Evolutionary conservation across 495 filamentous ascomycete genomes (phyloP), one percentile per base, ranked within the genome.

Genomic region (Aspergillus biplanus): DNA sequence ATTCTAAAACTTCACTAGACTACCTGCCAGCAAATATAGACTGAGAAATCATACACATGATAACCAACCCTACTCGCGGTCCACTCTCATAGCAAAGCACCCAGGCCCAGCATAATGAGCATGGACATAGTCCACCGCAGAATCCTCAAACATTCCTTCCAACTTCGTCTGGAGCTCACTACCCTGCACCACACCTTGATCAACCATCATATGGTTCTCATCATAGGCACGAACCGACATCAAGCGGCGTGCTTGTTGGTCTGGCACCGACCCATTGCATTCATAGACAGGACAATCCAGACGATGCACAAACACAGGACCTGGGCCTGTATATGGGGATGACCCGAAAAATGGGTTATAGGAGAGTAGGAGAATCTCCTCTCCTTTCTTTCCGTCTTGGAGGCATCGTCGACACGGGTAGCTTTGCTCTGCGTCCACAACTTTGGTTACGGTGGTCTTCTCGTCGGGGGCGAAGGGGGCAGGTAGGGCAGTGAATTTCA

Each of bases 341-440:
- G 50, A 33, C 3, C 50, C 50, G 50, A 33, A 27, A 18, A 53
- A 53, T 3, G 50, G 50, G 50, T 53, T 53, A 27, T 53, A 53
- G 21, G 21, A 11, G 0, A 32, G 16, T 33, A 53, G 50, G 50
- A 53, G 18, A 1, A 53, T 0, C 8, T 27, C 12, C 11, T 53
- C 50, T 18, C 16, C 16, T 7, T 4, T 13, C 18, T 33, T 31
- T 7, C 7, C 50, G 21, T 53, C 50, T 2, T 27, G 27, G 1
- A 53, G 50, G 50, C 50, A 53, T 6, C 50, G 50, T 13, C 50
- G 50, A 33, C 50, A 53, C 0, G 50, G 50, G 50, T 15, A 27
- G 50, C 50, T 53, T 2, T 15, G 33, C 33, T 53, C 50, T 31
- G 27, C 50, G 16, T 27, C 33, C 21, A 53, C 50, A 15, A 15